Conservation (phyloP, 176 grass and related monocot species). For the Musa acuminata region DNA sequence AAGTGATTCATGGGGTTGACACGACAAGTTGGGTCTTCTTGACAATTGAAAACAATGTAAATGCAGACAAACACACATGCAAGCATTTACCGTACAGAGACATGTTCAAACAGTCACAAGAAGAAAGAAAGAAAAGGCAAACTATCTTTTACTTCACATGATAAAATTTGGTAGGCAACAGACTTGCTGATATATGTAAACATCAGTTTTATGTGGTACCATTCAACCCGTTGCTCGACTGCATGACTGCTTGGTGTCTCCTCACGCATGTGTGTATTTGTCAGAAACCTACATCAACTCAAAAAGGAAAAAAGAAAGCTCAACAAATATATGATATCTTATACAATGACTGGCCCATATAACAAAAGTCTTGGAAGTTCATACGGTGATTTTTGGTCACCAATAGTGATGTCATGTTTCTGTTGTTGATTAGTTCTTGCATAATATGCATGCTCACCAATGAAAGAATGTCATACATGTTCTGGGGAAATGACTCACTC, state of each 20-base stretch:
- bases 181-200: not conserved
- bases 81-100: not conserved
- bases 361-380: not conserved
- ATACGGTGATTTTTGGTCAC: too few species aligned
- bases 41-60: too few species aligned
- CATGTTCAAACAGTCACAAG: slow-evolving; percentile 3
- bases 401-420: too few species aligned
- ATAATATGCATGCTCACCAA: too few species aligned
- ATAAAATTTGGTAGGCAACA: not conserved
- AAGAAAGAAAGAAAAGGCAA: not conserved
- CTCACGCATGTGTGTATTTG: slow-evolving; percentile 84
- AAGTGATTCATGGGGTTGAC: too few species aligned
- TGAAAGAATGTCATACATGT: too few species aligned
- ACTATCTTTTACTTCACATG: too few species aligned
- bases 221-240: slow-evolving; percentile 91
- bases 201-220: slow-evolving; percentile 30
- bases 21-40: too few species aligned
- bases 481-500: too few species aligned
- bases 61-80: too few species aligned
- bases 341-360: not conserved
- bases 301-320: not conserved
- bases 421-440: too few species aligned
- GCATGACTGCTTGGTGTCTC: slow-evolving; percentile 85
- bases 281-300: slow-evolving; percentile 58
- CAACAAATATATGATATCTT: not conserved